These are phyloP conservation scores for Penicillium pancosmium DNA, from an alignment of 495 filamentous ascomycete species.

Conservation along the genomic window DNA sequence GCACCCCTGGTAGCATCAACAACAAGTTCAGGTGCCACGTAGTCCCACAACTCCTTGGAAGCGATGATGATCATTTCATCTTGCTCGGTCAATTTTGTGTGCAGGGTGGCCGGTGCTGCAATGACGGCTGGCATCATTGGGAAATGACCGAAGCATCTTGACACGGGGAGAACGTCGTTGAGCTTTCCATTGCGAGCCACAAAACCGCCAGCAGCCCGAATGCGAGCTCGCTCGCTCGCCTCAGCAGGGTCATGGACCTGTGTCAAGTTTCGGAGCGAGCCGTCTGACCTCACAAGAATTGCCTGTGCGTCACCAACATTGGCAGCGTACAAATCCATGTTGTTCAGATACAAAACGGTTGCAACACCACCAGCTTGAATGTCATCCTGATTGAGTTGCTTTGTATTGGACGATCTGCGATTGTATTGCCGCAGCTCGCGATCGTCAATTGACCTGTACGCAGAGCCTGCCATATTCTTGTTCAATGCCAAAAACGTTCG, in stretches of 20 bases:
- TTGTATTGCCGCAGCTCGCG: slow-evolving; percentile 63
- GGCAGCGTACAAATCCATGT: slow-evolving; percentile 88
- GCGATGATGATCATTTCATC: slow-evolving; percentile 94
- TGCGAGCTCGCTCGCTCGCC: slow-evolving; percentile 77
- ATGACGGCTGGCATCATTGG: slow-evolving; percentile 91
- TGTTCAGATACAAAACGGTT: slow-evolving; percentile 85
- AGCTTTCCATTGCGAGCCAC: slow-evolving; percentile 92
- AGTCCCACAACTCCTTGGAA: slow-evolving; percentile 93
- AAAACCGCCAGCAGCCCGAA: slow-evolving; percentile 92
- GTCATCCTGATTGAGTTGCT: slow-evolving; percentile 81
- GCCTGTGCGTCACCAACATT: slow-evolving; percentile 96
- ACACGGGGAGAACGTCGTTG: slow-evolving; percentile 89
- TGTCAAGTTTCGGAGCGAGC: slow-evolving; percentile 76
- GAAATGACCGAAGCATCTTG: slow-evolving; percentile 91
- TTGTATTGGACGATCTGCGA: slow-evolving; percentile 68
- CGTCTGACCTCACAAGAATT: slow-evolving; percentile 87
- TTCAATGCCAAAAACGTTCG: slow-evolving; percentile 88
- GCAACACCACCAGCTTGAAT: slow-evolving; percentile 87
- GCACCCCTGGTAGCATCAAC: slow-evolving; percentile 90
- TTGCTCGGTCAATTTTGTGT: slow-evolving; percentile 78
- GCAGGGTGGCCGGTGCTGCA: slow-evolving; percentile 82
- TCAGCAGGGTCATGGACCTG: slow-evolving; percentile 92
- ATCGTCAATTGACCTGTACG: slow-evolving; percentile 79
- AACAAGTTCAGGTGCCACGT: slow-evolving; percentile 80
- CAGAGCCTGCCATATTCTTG: slow-evolving; percentile 87